Base-by-base conservation (phyloP, 257 asterid genomes). In the Prunella vulgaris region DNA sequence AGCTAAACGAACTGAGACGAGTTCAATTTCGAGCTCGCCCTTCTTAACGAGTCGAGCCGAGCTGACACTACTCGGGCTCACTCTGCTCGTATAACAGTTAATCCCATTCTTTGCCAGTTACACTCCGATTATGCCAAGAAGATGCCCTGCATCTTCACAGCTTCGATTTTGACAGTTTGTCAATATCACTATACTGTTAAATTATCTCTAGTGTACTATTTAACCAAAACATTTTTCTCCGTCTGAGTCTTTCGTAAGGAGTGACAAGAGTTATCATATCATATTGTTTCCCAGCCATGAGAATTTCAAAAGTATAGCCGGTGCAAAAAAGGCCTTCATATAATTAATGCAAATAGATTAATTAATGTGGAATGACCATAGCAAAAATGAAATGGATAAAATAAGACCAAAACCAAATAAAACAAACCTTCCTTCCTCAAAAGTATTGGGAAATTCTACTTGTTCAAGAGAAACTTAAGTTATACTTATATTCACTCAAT, bases 51-150 rank as follows among this genome's bases (percentile, higher is more conserved):
- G n/a, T n/a, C n/a, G n/a, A n/a, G n/a, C n/a, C n/a, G n/a, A n/a
- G n/a, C n/a, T n/a, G n/a, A n/a, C n/a, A n/a, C n/a, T n/a, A n/a
- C n/a, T n/a, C n/a, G n/a, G n/a, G n/a, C n/a, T n/a, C n/a, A n/a
- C n/a, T n/a, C n/a, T n/a, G n/a, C n/a, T n/a, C n/a, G n/a, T n/a
- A n/a, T n/a, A n/a, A n/a, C n/a, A n/a, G n/a, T n/a, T n/a, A n/a
- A n/a, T 30, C 62, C 35, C 32, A 44, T 28, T 70, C 69, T 57
- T 58, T 30, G n/a, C n/a, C n/a, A 64, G 27, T 64, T 46, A 69
- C 46, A 51, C 27, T 52, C 64, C 60, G 27, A 67, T 25, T 24
- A 58, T 65, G 20, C 49, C 62, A 64, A 69, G 48, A 63, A 51
- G 51, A 48, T 28, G 7, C 22, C 18, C 38, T 63, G 53, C 68